A percentile compares a stretch with the other conserved stretches of the same genome.
These are phyloP conservation scores for Parastagonospora nodorum DNA, from an alignment of 2,329 filamentous ascomycete genomes.

Conservation along the genomic window DNA sequence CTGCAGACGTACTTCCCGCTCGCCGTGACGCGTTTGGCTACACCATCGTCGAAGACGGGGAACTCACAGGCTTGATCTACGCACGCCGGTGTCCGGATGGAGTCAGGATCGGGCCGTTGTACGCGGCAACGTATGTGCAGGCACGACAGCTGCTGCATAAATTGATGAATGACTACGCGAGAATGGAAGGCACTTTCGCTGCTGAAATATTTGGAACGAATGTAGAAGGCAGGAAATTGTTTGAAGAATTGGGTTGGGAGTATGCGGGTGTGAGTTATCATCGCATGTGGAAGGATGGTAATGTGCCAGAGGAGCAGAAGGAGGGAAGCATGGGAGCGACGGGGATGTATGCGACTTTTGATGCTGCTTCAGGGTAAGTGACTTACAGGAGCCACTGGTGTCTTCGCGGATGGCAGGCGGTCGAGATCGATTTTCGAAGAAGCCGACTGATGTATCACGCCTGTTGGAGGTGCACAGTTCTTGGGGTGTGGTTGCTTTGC, in stretches of 20 bases:
- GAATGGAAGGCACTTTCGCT: conserved; percentile 25
- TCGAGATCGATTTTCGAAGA: too few species aligned
- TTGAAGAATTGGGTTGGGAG: conserved; percentile 42
- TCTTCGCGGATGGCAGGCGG: too few species aligned
- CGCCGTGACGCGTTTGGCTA: conserved; percentile 37
- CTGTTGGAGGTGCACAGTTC: too few species aligned
- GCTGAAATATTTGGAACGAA: conserved; percentile 45
- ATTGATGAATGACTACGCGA: conserved; percentile 29
- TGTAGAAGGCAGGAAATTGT: conserved; percentile 29
- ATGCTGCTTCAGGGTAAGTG: conserved; percentile 35
- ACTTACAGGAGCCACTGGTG: too few species aligned
- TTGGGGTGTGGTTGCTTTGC: too few species aligned
- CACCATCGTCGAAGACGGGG: conserved; percentile 16
- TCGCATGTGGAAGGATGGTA: conserved; percentile 46
- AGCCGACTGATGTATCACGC: too few species aligned
- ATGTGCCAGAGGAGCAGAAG: conserved; percentile 36
- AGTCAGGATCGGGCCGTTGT: conserved; percentile 44
- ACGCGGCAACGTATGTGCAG: conserved; percentile 30
- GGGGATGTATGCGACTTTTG: conserved; percentile 44
- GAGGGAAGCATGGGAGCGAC: conserved; percentile 34
- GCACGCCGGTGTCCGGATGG: conserved; percentile 40
- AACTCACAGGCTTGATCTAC: conserved; percentile 36
- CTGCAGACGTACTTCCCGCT: conserved; percentile 28
- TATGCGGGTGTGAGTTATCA: conserved; percentile 38
- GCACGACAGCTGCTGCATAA: conserved; percentile 30